Evolutionary conservation across 2,329 filamentous ascomycete genomes (phyloP).

Genomic region (Aspergillus phoenicis): DNA sequence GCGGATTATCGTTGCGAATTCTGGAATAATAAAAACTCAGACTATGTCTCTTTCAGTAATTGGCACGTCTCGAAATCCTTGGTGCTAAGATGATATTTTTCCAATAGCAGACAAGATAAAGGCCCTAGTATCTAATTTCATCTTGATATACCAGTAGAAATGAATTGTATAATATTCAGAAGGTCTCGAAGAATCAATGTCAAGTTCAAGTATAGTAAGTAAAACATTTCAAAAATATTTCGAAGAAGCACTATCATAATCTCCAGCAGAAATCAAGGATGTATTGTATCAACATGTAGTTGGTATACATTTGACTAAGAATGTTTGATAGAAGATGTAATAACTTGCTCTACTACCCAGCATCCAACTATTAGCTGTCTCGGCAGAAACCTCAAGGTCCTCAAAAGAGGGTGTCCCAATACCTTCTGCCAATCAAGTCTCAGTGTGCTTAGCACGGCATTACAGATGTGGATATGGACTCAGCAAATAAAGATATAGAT

Average conservation of each 20-base stretch:
- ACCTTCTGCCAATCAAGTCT: neutral
- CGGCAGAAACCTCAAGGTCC: neutral
- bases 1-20: too few relatives aligned
- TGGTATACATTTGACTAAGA: too few relatives aligned
- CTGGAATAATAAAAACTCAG: too few relatives aligned
- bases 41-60: too few relatives aligned
- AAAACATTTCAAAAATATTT: too few relatives aligned
- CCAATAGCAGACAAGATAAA: neutral
- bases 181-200: constrained; percentile 32
- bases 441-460: neutral
- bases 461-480: neutral
- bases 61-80: too few relatives aligned
- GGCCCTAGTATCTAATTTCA: too few relatives aligned
- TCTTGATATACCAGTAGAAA: too few relatives aligned
- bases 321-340: too few relatives aligned
- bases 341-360: neutral
- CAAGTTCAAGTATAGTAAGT: too few relatives aligned
- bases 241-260: constrained; percentile 40
- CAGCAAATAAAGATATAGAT: neutral
- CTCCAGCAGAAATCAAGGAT: constrained; percentile 38
- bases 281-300: neutral
- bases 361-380: neutral
- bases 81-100: neutral
- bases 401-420: neutral
- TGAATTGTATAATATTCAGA: neutral